These are phyloP conservation scores for Porodaedalea pini DNA, from an alignment of 1,284 basidiomycete species.

Conservation along the genomic window DNA sequence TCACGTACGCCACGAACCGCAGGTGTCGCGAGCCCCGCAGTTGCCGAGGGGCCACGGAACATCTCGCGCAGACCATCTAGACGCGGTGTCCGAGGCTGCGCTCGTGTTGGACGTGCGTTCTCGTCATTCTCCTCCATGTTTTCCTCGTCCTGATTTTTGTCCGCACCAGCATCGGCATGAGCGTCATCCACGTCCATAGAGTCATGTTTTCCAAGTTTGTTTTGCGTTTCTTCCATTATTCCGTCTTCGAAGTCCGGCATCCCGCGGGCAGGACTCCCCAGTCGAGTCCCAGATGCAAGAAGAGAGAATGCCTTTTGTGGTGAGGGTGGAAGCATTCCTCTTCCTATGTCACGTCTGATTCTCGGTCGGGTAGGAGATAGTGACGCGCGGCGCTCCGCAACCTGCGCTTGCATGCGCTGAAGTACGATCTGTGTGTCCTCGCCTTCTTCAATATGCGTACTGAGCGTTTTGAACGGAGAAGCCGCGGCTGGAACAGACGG, in stretches of 20 bases:
- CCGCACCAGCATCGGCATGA: conserved; percentile 11
- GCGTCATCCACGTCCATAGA: neutral
- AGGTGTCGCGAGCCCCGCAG: conserved; percentile 27
- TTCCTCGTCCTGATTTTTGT: conserved; percentile 19
- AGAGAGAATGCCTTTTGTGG: conserved; percentile 31
- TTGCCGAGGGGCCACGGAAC: conserved; percentile 23
- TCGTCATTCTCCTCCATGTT: conserved; percentile 9
- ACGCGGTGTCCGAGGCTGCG: conserved; percentile 25
- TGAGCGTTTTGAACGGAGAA: conserved; percentile 25
- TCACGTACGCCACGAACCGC: conserved; percentile 33
- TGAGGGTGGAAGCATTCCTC: conserved; percentile 19
- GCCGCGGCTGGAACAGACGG: conserved; percentile 18
- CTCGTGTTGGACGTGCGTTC: conserved; percentile 2
- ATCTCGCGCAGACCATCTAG: conserved; percentile 29
- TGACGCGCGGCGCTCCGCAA: conserved; percentile 11
- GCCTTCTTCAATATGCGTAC: conserved; percentile 25
- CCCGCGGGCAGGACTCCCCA: neutral
- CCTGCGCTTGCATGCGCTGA: conserved; percentile 16
- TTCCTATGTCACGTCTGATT: neutral
- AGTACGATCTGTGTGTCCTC: conserved; percentile 20
- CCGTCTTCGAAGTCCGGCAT: conserved; percentile 14
- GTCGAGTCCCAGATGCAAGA: conserved; percentile 26
- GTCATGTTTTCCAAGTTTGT: conserved; percentile 8
- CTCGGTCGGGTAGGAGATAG: conserved; percentile 9
- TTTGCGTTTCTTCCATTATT: conserved; percentile 12